Conservation (phyloP, 1,139 yeast species). For the Magnusiomyces sp. region DNA sequence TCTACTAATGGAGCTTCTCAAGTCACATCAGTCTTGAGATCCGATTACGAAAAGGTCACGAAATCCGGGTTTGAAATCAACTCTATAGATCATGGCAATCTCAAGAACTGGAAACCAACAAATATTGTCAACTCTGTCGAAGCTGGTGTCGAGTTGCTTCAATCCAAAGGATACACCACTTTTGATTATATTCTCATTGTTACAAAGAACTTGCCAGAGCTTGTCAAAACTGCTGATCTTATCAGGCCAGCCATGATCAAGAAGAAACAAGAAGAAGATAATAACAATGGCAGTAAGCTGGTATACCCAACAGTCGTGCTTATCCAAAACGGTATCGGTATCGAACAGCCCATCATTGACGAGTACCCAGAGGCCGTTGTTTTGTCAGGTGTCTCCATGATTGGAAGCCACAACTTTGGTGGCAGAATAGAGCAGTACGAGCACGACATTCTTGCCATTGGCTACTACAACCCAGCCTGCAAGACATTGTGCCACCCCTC, state of each 20-base stretch:
- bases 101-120: conserved; percentile 46
- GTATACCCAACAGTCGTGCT: conserved; percentile 47
- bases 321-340: conserved; percentile 68
- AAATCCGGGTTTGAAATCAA: conserved; percentile 50
- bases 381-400: conserved; percentile 61
- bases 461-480: conserved; percentile 38
- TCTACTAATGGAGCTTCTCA: conserved; percentile 36
- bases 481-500: no score
- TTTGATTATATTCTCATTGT: conserved; percentile 63
- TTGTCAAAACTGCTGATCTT: conserved; percentile 49
- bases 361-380: conserved; percentile 51
- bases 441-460: conserved; percentile 46
- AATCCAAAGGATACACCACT: background rate
- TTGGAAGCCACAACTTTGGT: conserved; percentile 52
- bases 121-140: conserved; percentile 2
- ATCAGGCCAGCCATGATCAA: conserved; percentile 44
- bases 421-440: conserved; percentile 45
- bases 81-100: conserved; percentile 53
- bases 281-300: background rate
- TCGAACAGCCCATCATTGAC: conserved; percentile 52
- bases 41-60: conserved; percentile 50
- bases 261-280: background rate
- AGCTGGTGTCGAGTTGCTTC: conserved; percentile 34
- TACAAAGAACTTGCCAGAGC: conserved; percentile 69
- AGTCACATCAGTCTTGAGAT: conserved; percentile 54